Conservation (phyloP, 192 early-diverging fungal genomes). For the Linnemannia schmuckeri region DNA sequence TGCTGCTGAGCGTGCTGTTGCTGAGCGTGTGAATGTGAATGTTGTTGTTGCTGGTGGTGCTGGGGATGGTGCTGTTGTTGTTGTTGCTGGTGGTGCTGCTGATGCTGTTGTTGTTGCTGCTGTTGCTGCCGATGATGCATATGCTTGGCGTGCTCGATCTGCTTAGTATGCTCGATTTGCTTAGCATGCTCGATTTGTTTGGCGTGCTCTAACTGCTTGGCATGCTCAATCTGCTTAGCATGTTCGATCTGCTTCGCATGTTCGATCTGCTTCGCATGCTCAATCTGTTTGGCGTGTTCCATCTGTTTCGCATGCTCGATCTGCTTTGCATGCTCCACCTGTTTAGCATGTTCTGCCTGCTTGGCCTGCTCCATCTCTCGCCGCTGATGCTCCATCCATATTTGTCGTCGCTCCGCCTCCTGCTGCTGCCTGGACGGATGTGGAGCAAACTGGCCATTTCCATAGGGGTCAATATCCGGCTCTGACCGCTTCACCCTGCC, state of each 20-base stretch:
- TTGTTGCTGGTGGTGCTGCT: slow-evolving; percentile 9
- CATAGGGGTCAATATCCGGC: neutral
- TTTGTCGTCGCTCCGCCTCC: neutral
- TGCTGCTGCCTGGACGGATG: neutral
- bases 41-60: neutral
- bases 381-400: neutral
- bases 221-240: neutral
- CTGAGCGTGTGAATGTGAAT: neutral
- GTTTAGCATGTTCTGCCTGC: neutral
- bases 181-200: neutral
- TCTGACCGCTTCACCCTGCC: slow-evolving; percentile 6
- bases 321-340: slow-evolving; percentile 12
- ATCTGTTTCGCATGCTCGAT: slow-evolving; percentile 11
- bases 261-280: neutral
- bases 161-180: neutral
- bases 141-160: neutral
- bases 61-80: slow-evolving; percentile 3
- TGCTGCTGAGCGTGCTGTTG: slow-evolving; percentile 1
- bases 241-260: neutral
- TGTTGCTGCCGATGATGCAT: neutral
- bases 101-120: slow-evolving; percentile 18
- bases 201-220: too few species aligned
- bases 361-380: slow-evolving; percentile 16
- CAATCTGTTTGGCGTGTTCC: neutral
- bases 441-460: neutral